phyloP scores from a whole-genome alignment of 2,329 filamentous ascomycete genomes.

The Fusarium sp. region DNA sequence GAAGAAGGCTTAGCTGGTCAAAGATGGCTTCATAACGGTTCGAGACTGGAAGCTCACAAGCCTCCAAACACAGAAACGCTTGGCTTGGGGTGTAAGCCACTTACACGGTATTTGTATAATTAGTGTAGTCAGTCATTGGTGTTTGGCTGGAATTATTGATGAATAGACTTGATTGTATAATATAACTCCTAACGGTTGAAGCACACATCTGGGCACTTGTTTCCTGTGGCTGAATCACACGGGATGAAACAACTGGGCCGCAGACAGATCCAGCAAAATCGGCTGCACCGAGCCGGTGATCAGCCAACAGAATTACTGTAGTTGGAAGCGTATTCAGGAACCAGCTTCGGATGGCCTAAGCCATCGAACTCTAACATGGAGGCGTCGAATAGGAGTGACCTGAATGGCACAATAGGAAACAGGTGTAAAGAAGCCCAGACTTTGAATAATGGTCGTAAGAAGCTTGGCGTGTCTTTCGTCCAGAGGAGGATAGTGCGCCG shows the following conservation, averaged over 20 bases:
- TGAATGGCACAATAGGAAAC: background rate
- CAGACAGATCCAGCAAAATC: conserved; percentile 7
- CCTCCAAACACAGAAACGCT: background rate
- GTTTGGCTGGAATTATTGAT: background rate
- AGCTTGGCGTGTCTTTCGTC: conserved; percentile 1
- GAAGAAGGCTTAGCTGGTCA: conserved; percentile 48
- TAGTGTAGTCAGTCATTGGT: conserved; percentile 10
- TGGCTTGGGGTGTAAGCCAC: conserved; percentile 3
- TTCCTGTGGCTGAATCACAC: background rate
- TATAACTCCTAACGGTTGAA: background rate
- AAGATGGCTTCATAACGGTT: conserved; percentile 16
- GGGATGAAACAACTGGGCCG: conserved; percentile 1
- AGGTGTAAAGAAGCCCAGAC: background rate
- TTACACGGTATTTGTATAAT: conserved; percentile 16
- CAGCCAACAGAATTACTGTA: conserved; percentile 6
- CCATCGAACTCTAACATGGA: conserved; percentile 19
- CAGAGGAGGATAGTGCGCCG: conserved; percentile 15
- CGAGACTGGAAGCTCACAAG: conserved; percentile 19
- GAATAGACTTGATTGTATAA: conserved; percentile 22
- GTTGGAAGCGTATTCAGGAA: conserved; percentile 7
- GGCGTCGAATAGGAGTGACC: conserved; percentile 8
- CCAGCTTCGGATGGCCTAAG: conserved; percentile 10
- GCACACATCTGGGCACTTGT: background rate
- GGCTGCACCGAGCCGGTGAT: conserved; percentile 10
- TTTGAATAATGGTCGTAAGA: background rate